These are phyloP conservation scores for Suhomyces bolitotheri DNA, from an alignment of 1,139 yeast genomes.

Conservation along the genomic window DNA sequence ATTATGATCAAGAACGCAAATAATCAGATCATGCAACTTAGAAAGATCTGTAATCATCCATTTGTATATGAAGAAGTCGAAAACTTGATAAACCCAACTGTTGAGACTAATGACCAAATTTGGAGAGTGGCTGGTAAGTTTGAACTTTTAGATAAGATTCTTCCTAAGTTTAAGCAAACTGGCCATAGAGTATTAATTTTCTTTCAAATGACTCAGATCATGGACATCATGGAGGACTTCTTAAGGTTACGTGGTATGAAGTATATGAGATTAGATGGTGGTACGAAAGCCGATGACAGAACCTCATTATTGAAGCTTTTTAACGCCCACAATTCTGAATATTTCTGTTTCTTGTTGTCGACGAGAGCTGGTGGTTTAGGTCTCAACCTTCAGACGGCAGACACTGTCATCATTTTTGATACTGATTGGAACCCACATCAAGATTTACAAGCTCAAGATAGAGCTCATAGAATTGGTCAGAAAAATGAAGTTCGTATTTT, in stretches of 20 bases:
- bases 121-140: constrained; percentile 82
- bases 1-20: constrained; percentile 80
- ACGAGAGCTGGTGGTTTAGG: constrained; percentile 93
- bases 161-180: constrained; percentile 72
- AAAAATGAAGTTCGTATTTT: constrained; percentile 82
- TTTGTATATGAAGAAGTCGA: constrained; percentile 96
- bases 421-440: constrained; percentile 95
- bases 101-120: constrained; percentile 65
- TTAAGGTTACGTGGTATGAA: constrained; percentile 62
- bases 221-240: constrained; percentile 89
- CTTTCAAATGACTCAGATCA: constrained; percentile 86
- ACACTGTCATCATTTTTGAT: constrained; percentile 82
- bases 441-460: constrained; percentile 87
- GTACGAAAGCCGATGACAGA: constrained; percentile 82
- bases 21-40: constrained; percentile 91
- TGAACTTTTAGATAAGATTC: constrained; percentile 69
- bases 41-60: constrained; percentile 97
- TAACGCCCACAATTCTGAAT: constrained; percentile 71
- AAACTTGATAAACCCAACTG: constrained; percentile 74
- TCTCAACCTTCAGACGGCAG: constrained; percentile 82
- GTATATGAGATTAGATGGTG: constrained; percentile 79
- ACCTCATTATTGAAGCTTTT: constrained; percentile 65
- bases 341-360: constrained; percentile 74
- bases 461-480: constrained; percentile 90
- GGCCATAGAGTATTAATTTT: constrained; percentile 81